Evolutionary conservation across 148 eudicot genomes (phyloP), one percentile per base, ranked within the genome.

Genomic region (Diospyros lotus): DNA sequence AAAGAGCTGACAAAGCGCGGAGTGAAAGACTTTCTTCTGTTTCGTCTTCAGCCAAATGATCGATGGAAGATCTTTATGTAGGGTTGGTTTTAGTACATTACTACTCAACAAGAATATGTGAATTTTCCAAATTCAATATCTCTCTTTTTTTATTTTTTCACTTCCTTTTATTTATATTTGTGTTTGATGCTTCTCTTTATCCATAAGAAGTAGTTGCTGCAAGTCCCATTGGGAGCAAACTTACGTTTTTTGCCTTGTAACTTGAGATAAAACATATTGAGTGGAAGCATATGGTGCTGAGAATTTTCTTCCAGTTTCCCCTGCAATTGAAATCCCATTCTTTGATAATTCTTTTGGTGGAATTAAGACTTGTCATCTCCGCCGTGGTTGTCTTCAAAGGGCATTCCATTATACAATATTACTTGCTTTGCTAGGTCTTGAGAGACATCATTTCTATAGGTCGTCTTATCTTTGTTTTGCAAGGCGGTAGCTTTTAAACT

Each of bases 1-100:
- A 90, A 68, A 86, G 79, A 52, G 92, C 94, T 60, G 90, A 90
- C 77, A 90, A 81, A 84, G 92, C 95, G 55, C 79, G 95, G 60
- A 86, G 77, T 9, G 89, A 65, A 38, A 86, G 92, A 64, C 90
- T 90, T 48, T 88, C 91, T 77, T 71, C 89, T 38, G 79, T 68
- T 46, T 79, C 84, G 43, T 84, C 87, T 4, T 17, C 68, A n/a
- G 41, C 83, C 17, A 78, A 63, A 73, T 64, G 69, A 71, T 28
- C 9, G 46, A 45, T 13, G 61, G 41, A 77, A 53, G 59, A 41
- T 63, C 44, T 18, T 8, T 9, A 9, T 2, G 59, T 14, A 52
- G 9, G 52, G 15, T 6, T 62, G 12, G 76, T 63, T 62, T 63
- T 65, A n/a, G 18, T 51, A n/a, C n/a, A n/a, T 38, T 39, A 39